Percentiles rank a stretch among this genome's conserved stretches.
Conservation (phyloP, 768 basidiomycete species). For the Lentinula lateritia region DNA sequence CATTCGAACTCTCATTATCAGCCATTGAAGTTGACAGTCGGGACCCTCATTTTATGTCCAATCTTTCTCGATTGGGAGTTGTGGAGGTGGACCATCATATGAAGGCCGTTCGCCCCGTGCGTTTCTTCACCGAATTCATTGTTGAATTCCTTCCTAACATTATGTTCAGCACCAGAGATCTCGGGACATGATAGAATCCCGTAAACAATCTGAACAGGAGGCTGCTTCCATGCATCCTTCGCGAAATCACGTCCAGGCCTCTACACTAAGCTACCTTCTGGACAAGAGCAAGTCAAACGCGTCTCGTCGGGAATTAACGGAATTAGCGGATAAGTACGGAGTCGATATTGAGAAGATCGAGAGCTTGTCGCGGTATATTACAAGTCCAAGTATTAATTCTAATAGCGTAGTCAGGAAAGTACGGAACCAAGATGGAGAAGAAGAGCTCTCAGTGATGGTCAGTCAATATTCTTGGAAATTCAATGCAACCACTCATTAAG, state of each 20-base stretch:
- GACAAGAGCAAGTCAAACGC: constrained; percentile 52
- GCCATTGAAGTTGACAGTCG: constrained; percentile 59
- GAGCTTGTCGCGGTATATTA: constrained; percentile 51
- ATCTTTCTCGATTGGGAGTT: constrained; percentile 57
- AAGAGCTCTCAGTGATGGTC: constrained; percentile 45
- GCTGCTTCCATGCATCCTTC: constrained; percentile 33
- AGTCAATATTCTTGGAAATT: constrained; percentile 15
- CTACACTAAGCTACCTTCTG: constrained; percentile 49
- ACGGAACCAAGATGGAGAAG: constrained; percentile 49
- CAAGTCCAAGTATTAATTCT: constrained; percentile 55
- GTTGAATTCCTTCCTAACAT: background rate
- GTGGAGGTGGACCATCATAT: constrained; percentile 68
- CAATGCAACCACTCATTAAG: background rate
- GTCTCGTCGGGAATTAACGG: constrained; percentile 35
- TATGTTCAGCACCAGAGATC: constrained; percentile 17
- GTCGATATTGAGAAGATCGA: constrained; percentile 51
- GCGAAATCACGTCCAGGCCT: constrained; percentile 51
- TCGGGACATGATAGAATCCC: constrained; percentile 45
- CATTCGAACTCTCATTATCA: constrained; percentile 16
- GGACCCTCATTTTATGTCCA: constrained; percentile 68
- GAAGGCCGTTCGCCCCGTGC: constrained; percentile 43
- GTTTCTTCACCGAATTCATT: background rate
- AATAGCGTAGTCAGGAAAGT: constrained; percentile 35
- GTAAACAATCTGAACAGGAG: constrained; percentile 50
- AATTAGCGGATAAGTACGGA: constrained; percentile 48